phyloP scores from a whole-genome alignment of 148 eudicot species.

The Limonium bicolor region DNA sequence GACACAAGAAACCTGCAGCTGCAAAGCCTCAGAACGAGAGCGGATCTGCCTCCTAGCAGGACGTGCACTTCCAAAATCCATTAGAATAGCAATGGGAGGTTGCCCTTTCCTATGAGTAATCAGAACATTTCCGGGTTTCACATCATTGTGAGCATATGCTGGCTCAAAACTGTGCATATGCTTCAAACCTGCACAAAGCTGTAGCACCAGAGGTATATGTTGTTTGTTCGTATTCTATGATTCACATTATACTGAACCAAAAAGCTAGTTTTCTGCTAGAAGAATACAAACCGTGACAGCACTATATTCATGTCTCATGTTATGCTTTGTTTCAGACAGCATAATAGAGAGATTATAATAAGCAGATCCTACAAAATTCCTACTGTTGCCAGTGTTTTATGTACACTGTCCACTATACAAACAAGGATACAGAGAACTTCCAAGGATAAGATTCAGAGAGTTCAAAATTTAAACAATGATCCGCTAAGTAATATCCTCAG shows the following conservation, averaged over 20 bases:
- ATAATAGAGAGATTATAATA: too few species aligned
- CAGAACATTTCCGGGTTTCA: constrained; percentile 89
- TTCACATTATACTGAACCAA: too few species aligned
- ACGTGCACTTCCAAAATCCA: constrained; percentile 97
- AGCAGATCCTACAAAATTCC: too few species aligned
- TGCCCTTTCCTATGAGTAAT: constrained; percentile 64
- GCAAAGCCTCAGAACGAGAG: constrained; percentile 76
- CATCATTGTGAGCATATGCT: constrained; percentile 96
- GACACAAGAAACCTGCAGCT: constrained; percentile 53
- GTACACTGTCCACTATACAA: too few species aligned
- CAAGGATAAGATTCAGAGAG: too few species aligned
- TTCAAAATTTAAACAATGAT: too few species aligned
- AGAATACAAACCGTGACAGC: too few species aligned
- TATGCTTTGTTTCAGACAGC: too few species aligned
- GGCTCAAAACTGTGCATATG: constrained; percentile 91
- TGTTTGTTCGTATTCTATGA: constrained; percentile 60
- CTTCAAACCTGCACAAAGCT: constrained; percentile 95
- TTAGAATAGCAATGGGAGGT: constrained; percentile 64
- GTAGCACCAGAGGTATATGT: constrained; percentile 8
- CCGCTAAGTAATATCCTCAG: too few species aligned
- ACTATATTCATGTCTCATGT: not conserved
- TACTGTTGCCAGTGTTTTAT: too few species aligned
- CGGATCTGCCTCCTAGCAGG: constrained; percentile 87
- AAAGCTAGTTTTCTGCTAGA: too few species aligned
- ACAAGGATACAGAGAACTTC: too few species aligned